Evolutionary conservation across 345 rosid species (phyloP).

Genomic region (Hypericum androsaemum): DNA sequence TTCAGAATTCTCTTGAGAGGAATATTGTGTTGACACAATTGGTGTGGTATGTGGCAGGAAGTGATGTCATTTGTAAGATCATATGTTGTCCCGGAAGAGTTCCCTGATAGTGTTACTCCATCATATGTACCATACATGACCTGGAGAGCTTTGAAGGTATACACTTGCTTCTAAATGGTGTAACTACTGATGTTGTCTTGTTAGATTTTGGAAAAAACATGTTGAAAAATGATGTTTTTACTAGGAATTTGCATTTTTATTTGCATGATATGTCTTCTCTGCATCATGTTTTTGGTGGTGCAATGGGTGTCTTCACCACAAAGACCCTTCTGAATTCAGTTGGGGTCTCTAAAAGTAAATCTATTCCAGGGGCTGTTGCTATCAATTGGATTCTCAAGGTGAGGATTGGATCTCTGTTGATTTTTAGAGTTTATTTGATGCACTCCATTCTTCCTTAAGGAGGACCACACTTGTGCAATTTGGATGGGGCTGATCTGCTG

Average conservation of each 20-base stretch:
- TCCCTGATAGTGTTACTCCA: conserved; percentile 74
- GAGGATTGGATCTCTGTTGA: not conserved
- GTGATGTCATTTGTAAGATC: conserved; percentile 77
- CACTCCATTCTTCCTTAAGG: not conserved
- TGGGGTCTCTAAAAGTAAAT: conserved; percentile 65
- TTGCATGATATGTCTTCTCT: no score
- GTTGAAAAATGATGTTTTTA: no score
- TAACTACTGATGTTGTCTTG: no score
- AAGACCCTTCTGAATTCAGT: conserved; percentile 83
- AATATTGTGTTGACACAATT: not conserved
- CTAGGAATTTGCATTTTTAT: no score
- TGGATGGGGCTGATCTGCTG: not conserved
- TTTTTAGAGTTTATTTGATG: not conserved
- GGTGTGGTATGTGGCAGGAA: conserved; percentile 39
- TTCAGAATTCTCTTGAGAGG: no score
- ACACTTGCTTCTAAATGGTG: not conserved
- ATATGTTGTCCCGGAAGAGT: conserved; percentile 95
- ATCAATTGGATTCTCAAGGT: conserved; percentile 99
- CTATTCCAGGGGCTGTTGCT: conserved; percentile 87
- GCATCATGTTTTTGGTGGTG: conserved; percentile 97
- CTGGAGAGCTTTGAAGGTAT: conserved; percentile 93
- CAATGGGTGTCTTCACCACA: conserved; percentile 97
- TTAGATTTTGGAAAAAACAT: no score
- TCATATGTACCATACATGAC: conserved; percentile 96
- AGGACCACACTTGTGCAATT: no score